Evolutionary conservation across 2,329 filamentous ascomycete genomes (phyloP).

Genomic region (Paramyrothecium roridum): DNA sequence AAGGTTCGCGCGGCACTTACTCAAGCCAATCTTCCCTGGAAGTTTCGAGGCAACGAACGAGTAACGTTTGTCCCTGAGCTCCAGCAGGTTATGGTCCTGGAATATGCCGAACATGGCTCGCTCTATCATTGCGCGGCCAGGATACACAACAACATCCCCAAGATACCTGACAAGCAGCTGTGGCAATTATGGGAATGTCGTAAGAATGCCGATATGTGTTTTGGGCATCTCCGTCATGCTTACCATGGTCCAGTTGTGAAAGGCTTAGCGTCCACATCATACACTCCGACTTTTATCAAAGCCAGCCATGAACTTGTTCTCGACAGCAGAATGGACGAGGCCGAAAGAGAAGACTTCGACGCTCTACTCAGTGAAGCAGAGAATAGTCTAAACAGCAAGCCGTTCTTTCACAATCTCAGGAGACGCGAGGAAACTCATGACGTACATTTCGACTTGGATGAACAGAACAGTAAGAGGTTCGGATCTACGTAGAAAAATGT

Average conservation of each 20-base stretch:
- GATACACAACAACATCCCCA: not conserved
- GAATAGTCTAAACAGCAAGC: not conserved
- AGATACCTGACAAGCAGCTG: not conserved
- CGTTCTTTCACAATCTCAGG: not conserved
- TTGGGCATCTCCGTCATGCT: not conserved
- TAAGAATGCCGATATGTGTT: not conserved
- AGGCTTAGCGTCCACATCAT: not conserved
- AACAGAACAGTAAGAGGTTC: not conserved
- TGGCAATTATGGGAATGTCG: not conserved
- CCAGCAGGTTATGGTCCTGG: not conserved
- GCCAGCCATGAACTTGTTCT: not conserved
- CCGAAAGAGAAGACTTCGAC: not conserved
- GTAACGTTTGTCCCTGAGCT: not conserved
- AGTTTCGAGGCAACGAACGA: not conserved
- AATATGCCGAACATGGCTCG: not conserved
- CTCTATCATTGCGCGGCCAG: not conserved
- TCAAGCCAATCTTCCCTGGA: not conserved
- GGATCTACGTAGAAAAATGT: too few species aligned
- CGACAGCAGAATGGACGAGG: not conserved
- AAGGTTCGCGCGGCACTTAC: not conserved
- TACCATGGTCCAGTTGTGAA: not conserved
- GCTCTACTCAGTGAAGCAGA: not conserved
- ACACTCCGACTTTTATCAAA: not conserved
- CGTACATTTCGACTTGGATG: conserved; percentile 1
- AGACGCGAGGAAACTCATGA: not conserved